Evolutionary conservation across 2,329 filamentous ascomycete species (phyloP).

Genomic region (Apiospora pterosperma): DNA sequence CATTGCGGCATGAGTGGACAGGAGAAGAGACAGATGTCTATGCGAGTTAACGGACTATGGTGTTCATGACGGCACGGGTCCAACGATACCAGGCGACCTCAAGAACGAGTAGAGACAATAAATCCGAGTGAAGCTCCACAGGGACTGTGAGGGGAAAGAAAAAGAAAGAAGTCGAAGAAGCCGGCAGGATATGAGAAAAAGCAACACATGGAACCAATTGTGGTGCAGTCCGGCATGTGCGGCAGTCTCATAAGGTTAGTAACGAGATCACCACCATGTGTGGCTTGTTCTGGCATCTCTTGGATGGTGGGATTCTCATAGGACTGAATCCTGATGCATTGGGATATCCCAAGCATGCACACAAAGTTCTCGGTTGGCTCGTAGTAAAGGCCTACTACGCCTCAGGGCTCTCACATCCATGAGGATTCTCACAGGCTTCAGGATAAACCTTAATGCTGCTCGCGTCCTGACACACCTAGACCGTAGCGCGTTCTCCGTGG

Average conservation of each 20-base stretch:
- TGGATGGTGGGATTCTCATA: background rate
- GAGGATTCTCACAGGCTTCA: background rate
- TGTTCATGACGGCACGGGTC: background rate
- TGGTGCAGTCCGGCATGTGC: background rate
- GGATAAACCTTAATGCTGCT: background rate
- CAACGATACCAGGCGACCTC: background rate
- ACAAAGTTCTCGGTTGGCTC: background rate
- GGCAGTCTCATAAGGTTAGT: background rate
- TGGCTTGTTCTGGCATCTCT: background rate
- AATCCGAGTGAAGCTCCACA: background rate
- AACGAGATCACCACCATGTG: background rate
- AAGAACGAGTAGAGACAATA: background rate
- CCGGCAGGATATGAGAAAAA: background rate
- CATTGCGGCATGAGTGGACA: background rate
- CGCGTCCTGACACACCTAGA: background rate
- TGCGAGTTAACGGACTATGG: background rate
- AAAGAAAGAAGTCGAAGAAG: background rate
- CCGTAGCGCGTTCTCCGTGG: background rate
- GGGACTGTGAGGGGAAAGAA: background rate
- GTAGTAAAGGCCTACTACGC: background rate
- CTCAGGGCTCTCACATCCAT: background rate
- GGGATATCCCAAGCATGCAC: background rate
- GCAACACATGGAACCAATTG: background rate
- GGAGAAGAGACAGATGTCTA: background rate
- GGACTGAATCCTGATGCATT: background rate